These are phyloP conservation scores for Irpex sp. DNA, from an alignment of 1,284 basidiomycete species.

Conservation along the genomic window DNA sequence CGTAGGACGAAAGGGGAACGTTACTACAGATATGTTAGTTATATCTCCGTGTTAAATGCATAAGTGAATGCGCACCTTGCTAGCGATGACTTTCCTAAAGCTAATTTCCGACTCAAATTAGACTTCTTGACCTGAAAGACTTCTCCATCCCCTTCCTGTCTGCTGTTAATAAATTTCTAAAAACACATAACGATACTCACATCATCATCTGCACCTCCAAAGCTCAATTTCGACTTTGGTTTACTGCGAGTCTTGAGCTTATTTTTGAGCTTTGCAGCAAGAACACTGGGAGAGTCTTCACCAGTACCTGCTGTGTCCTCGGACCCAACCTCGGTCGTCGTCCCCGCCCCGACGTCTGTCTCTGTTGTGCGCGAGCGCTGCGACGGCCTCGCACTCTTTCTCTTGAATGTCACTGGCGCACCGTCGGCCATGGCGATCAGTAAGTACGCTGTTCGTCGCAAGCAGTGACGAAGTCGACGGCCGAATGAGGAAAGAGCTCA, in stretches of 20 bases:
- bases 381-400: slow-evolving; percentile 48
- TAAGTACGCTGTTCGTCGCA: neutral
- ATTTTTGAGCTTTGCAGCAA: slow-evolving; percentile 63
- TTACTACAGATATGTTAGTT: slow-evolving; percentile 17
- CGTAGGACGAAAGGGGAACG: slow-evolving; percentile 35
- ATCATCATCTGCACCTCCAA: slow-evolving; percentile 71
- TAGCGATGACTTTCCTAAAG: slow-evolving; percentile 47
- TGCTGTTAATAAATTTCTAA: slow-evolving; percentile 18
- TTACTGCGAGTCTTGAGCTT: slow-evolving; percentile 55
- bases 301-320: slow-evolving; percentile 20
- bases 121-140: slow-evolving; percentile 76
- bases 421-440: slow-evolving; percentile 21
- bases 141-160: slow-evolving; percentile 51
- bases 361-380: slow-evolving; percentile 37
- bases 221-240: slow-evolving; percentile 69
- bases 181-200: slow-evolving; percentile 36
- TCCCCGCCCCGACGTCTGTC: slow-evolving; percentile 27
- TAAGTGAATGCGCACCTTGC: slow-evolving; percentile 20
- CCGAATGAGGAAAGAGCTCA: neutral
- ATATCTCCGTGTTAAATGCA: neutral
- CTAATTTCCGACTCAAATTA: slow-evolving; percentile 59
- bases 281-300: slow-evolving; percentile 43
- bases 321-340: slow-evolving; percentile 30
- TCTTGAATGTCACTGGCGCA: slow-evolving; percentile 44
- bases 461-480: slow-evolving; percentile 10